Evolutionary conservation across 306 rosid genomes (phyloP), one percentile per base, ranked within the genome.

Genomic region (Spatholobus suberectus): DNA sequence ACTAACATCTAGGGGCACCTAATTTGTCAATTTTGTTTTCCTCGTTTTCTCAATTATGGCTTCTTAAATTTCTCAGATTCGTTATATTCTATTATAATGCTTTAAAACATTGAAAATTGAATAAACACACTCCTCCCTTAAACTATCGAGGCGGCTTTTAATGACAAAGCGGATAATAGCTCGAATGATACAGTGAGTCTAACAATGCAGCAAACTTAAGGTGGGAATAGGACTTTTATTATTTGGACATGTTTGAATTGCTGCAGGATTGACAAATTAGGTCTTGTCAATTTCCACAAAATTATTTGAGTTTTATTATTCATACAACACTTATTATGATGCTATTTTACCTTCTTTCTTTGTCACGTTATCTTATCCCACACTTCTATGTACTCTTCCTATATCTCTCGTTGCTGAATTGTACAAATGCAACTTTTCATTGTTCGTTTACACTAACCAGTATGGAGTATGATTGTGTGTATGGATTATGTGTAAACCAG

Each of bases 11-110:
- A 15, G 24, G 17, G 8, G 23, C 0, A 26, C 18, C 14, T 24
- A 44, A 34, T 52, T 74, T 75, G 5, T 38, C 38, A 35, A 55
- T 75, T 75, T 21, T 73, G n/a, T 35, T 57, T 75, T 57, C 17
- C 11, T 11, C 14, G 24, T 37, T 75, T 75, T 55, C 23, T 57
- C 29, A 14, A 29, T 38, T 77, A 44, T 62, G 46, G 20, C 11
- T 77, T 46, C 35, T 62, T 77, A 2, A 44, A 77, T 9, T 29
- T 27, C 23, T 62, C 15, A 32, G 61, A 44, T 46, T 66, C 18
- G 40, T 66, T 78, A 27, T 34, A 75, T 65, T 66, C 24, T 57
- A 75, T 5, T 21, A 46, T 14, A 4, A 20, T 23, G 35, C 15
- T 32, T n/a, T n/a, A 12, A 8, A 7, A 43, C 3, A 11, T n/a